phyloP scores from a whole-genome alignment of 345 rosid genomes.

The Noccaea bulbosa region DNA sequence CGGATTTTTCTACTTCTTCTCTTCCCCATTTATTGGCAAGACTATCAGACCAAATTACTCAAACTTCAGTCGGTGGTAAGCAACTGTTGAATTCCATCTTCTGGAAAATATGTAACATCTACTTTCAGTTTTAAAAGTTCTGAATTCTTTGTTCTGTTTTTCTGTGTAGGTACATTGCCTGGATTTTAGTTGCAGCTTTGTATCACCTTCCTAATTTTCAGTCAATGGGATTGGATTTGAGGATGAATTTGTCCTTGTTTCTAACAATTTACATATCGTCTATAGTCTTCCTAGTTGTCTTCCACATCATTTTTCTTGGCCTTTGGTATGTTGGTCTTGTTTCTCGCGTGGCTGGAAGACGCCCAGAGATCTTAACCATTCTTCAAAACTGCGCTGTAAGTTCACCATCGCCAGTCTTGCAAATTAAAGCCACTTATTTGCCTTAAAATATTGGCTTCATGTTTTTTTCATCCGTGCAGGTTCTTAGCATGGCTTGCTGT shows the following conservation, averaged over 20 bases:
- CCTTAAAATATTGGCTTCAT: constrained; percentile 20
- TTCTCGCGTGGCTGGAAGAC: constrained; percentile 92
- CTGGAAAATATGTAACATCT: not conserved
- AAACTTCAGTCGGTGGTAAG: constrained; percentile 96
- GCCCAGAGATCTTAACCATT: constrained; percentile 90
- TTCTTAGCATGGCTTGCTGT: constrained; percentile 96
- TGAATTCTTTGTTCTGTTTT: not conserved
- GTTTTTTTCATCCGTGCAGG: constrained; percentile 53
- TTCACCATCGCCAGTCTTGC: constrained; percentile 22
- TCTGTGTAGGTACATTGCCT: constrained; percentile 89
- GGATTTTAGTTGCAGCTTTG: constrained; percentile 97
- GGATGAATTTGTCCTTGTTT: constrained; percentile 98
- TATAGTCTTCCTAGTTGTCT: constrained; percentile 85
- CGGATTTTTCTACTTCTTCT: constrained; percentile 98
- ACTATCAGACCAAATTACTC: constrained; percentile 95
- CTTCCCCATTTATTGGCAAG: constrained; percentile 95
- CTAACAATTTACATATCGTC: constrained; percentile 85
- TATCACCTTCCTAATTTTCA: constrained; percentile 99
- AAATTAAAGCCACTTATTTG: constrained; percentile 21
- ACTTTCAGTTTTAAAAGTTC: not conserved
- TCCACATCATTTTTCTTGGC: constrained; percentile 86
- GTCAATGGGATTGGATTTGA: constrained; percentile 98
- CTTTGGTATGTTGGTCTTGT: constrained; percentile 94
- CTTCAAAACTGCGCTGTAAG: constrained; percentile 95
- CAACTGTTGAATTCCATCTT: constrained; percentile 22